Percentiles rank a stretch among this genome's conserved stretches.
phyloP scores from a whole-genome alignment of 345 rosid species.

The Schrenkiella parvula region DNA sequence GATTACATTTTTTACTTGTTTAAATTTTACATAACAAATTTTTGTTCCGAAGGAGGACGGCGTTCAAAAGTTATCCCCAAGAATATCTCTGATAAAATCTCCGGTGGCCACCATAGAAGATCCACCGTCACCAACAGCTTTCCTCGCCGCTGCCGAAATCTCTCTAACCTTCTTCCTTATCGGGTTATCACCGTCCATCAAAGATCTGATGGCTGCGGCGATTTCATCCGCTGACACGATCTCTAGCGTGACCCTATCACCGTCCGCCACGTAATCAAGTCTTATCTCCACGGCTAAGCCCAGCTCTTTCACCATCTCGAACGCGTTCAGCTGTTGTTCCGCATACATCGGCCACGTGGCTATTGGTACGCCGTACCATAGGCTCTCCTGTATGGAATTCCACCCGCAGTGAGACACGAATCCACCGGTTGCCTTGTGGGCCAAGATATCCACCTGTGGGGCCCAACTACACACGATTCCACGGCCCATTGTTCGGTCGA shows the following conservation, averaged over 20 bases:
- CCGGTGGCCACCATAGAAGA: slow-evolving; percentile 37
- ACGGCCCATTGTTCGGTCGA: slow-evolving; percentile 35
- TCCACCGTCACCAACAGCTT: slow-evolving; percentile 42
- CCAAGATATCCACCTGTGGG: slow-evolving; percentile 45
- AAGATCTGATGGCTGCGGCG: slow-evolving; percentile 35
- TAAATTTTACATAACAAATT: not conserved
- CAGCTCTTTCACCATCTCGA: too few species aligned
- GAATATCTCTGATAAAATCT: slow-evolving; percentile 35
- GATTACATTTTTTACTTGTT: not conserved
- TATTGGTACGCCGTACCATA: slow-evolving; percentile 49
- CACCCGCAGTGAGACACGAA: slow-evolving; percentile 73
- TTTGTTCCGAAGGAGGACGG: not conserved
- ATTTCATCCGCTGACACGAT: slow-evolving; percentile 33
- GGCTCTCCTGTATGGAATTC: slow-evolving; percentile 49
- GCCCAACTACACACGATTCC: slow-evolving; percentile 62
- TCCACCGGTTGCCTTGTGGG: slow-evolving; percentile 47
- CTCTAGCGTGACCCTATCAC: slow-evolving; percentile 10
- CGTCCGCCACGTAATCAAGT: slow-evolving; percentile 39
- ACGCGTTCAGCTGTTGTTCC: too few species aligned
- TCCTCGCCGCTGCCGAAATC: slow-evolving; percentile 31
- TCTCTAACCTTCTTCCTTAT: slow-evolving; percentile 34
- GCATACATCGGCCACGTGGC: slow-evolving; percentile 47
- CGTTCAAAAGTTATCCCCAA: slow-evolving; percentile 10
- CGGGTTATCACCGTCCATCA: slow-evolving; percentile 38
- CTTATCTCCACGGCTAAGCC: too few species aligned